A percentile compares a stretch with the other conserved stretches of the same genome.
These are phyloP conservation scores for Colletotrichum melonis DNA, from an alignment of 2,329 filamentous ascomycete genomes.

Conservation along the genomic window DNA sequence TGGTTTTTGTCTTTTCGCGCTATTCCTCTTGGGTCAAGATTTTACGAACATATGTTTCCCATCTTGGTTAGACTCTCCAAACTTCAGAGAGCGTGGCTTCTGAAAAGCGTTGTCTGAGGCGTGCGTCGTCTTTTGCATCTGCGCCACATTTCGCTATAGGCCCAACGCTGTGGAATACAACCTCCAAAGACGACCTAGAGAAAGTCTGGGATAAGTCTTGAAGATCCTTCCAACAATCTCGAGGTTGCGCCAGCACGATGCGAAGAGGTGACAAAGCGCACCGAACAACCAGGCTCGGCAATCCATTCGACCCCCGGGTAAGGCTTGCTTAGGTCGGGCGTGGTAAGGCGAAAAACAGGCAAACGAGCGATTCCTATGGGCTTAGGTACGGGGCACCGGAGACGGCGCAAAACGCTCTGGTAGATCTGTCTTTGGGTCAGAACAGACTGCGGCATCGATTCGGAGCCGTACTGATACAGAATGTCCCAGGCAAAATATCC, in stretches of 20 bases:
- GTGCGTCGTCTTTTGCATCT: slow-evolving; percentile 15
- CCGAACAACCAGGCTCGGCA: background rate
- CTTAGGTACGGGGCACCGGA: slow-evolving; percentile 2
- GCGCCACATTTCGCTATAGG: slow-evolving; percentile 17
- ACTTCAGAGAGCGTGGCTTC: background rate
- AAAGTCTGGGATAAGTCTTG: background rate
- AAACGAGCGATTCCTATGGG: slow-evolving; percentile 9
- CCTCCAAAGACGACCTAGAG: background rate
- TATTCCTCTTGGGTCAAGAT: background rate
- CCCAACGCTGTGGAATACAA: background rate
- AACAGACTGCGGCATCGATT: slow-evolving; percentile 14
- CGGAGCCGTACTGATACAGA: background rate
- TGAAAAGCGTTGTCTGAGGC: background rate
- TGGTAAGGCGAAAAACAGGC: slow-evolving; percentile 5
- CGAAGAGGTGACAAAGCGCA: background rate
- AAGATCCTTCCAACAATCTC: background rate
- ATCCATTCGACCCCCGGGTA: slow-evolving; percentile 18
- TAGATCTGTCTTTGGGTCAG: slow-evolving; percentile 13
- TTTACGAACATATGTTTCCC: background rate
- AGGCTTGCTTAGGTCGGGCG: slow-evolving; percentile 6
- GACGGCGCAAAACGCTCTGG: slow-evolving; percentile 13
- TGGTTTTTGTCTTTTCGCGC: background rate
- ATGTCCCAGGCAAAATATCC: background rate
- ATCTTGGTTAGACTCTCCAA: background rate
- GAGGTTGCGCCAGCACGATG: background rate